A percentile compares a stretch with the other conserved stretches of the same genome.
Evolutionary conservation across 169 alveolate genomes (phyloP).

Genomic region (Nephromyces sp.): DNA sequence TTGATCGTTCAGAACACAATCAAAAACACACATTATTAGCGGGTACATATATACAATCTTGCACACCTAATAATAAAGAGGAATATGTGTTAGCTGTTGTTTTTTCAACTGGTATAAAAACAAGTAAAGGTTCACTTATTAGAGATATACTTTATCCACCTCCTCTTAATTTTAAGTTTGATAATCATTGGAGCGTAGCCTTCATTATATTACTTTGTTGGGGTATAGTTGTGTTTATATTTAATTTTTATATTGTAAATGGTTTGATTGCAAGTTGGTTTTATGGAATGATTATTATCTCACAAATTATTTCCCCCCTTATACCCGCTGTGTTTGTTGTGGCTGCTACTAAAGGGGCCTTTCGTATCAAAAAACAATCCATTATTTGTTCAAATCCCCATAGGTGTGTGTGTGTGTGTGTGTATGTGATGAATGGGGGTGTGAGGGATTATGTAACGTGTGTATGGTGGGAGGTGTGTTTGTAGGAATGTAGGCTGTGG

Average conservation of each 20-base stretch:
- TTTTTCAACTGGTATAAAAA: slow-evolving; percentile 57
- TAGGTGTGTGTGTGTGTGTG: no score
- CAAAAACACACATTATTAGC: not conserved
- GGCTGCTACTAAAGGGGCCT: not conserved
- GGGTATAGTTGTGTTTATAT: slow-evolving; percentile 2
- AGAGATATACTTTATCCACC: slow-evolving; percentile 68
- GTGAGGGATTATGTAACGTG: no score
- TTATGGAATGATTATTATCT: not conserved
- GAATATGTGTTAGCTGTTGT: slow-evolving; percentile 44
- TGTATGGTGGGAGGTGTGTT: no score
- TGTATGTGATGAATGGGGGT: no score
- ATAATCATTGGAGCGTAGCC: slow-evolving; percentile 36
- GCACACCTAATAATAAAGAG: not conserved
- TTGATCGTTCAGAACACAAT: not conserved
- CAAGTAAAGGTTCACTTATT: slow-evolving; percentile 67
- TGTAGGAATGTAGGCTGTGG: no score
- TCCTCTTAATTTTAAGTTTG: slow-evolving; percentile 28
- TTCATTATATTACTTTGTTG: slow-evolving; percentile 28
- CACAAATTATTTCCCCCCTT: not conserved
- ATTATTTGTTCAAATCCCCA: not conserved
- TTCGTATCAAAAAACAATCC: not conserved
- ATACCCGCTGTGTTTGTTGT: not conserved
- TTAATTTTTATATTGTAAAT: not conserved
- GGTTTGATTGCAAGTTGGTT: not conserved
- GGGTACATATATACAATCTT: not conserved